Evolutionary conservation across 2,329 filamentous ascomycete genomes (phyloP).

Genomic region (Penicillium italicum): DNA sequence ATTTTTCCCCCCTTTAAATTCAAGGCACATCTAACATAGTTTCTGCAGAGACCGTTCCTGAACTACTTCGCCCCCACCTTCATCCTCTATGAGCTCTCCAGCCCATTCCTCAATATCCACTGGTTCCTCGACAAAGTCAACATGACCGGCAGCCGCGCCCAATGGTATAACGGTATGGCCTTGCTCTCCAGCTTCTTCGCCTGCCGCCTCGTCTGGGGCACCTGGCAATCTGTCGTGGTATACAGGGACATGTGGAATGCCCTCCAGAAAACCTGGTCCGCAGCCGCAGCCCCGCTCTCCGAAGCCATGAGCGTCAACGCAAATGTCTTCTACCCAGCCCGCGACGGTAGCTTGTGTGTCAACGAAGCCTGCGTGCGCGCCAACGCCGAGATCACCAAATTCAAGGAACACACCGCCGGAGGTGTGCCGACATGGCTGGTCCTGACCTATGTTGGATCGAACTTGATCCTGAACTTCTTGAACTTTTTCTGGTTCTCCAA

Average conservation of each 20-base stretch:
- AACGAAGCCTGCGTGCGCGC: constrained; percentile 40
- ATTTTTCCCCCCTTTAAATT: not conserved
- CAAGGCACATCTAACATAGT: constrained; percentile 1
- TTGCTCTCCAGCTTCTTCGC: constrained; percentile 59
- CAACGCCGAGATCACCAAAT: constrained; percentile 49
- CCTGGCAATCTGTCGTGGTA: constrained; percentile 56
- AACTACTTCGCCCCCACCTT: constrained; percentile 64
- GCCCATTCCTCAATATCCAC: constrained; percentile 65
- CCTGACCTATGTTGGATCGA: constrained; percentile 55
- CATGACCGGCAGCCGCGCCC: constrained; percentile 58
- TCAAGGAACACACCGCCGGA: constrained; percentile 38
- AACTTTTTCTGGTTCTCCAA: constrained; percentile 66
- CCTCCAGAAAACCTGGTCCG: constrained; percentile 44
- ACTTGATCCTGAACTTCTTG: constrained; percentile 58
- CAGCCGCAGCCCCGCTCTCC: constrained; percentile 28
- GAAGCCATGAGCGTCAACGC: constrained; percentile 32
- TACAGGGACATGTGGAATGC: constrained; percentile 58
- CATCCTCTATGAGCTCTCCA: constrained; percentile 65
- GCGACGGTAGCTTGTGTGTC: constrained; percentile 36
- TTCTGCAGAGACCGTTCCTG: constrained; percentile 58
- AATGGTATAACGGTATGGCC: constrained; percentile 62
- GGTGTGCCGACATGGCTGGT: constrained; percentile 58
- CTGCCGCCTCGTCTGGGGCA: constrained; percentile 62
- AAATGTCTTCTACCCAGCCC: constrained; percentile 32
- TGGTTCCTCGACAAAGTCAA: constrained; percentile 68